Base-by-base conservation (phyloP, 75 land plant genomes). In the Pseudotsuga menziesii region DNA sequence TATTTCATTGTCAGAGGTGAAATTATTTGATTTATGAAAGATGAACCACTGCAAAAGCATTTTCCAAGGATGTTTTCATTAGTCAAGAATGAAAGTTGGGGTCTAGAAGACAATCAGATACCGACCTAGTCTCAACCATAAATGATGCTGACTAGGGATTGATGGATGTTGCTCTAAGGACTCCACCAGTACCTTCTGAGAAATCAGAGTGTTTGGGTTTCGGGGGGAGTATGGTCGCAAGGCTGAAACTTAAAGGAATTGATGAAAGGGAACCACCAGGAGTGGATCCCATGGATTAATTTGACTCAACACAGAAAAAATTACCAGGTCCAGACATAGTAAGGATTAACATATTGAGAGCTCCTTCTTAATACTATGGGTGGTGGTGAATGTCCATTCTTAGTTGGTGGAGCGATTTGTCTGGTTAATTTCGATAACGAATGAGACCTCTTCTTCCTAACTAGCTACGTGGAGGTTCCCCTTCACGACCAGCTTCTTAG, bases 361-460 rank as follows among this genome's bases (percentile, higher is more conserved):
- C 61, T 59, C 61, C 19, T 59, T 59, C 61, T 59, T 59, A n/a
- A 59, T 59, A 19, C 22, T 59, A 59, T 59, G 61, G 61, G 61
- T 59, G 61, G 61, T 59, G 61, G 61, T 59, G 61, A 20, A 59
- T 59, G 61, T 0, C 61, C 61, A 0, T 59, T 59, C n/a, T 19
- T 59, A 59, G 61, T 59, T 59, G 61, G 61, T 59, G 87, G 86
- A 85, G 87, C 80, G 79, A 85, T 83, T 85, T 86, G 87, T 86
- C 83, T 79, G 76, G 88, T 86, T 86, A 83, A 86, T 86, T 86
- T 79, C 75, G 72, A 74, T 87, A 85, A 85, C 78, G 87, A 87
- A 78, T 78, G 88, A 87, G 89, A 87, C 89, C 84, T 87, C 89
- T 81, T 87, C 88, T 84, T 85, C 83, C 88, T 87, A 84, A 85